Evolutionary conservation across 306 rosid genomes (phyloP), one percentile per base, ranked within the genome.

Genomic region (Styphnolobium japonicum): DNA sequence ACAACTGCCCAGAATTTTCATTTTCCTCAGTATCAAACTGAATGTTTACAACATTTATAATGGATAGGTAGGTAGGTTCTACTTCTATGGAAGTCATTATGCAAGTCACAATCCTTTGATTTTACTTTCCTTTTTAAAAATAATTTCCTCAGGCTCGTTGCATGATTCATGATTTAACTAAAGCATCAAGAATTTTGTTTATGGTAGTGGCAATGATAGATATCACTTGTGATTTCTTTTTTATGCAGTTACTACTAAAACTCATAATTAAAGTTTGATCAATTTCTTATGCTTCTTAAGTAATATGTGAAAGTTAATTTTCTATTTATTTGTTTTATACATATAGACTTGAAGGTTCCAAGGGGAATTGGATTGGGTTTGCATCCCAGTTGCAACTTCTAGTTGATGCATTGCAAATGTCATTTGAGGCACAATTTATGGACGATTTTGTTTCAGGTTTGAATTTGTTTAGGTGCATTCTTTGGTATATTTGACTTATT

Each of bases 381-480:
- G 73, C 98, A 67, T 89, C 98, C 52, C 96, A 93, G 86, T 82
- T 95, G 85, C 70, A 49, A 75, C 88, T 85, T 86, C 82, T 93
- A 68, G 81, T 89, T 80, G 98, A 90, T 74, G 89, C 97, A 66
- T 85, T 91, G 87, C 83, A 88, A 81, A 87, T 84, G 91, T 93
- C 99, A 72, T 95, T 95, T 51, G 85, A 87, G 82, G 99, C 96
- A 78, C 93, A 88, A 34, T 95, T 95, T 86, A 75, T 95, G 80
- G 98, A 95, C 87, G 98, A 95, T 89, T 95, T 95, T 84, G 92
- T 91, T 74, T 95, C 99, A 91, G 97, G 99, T 93, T 82, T 6
- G 83, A 79, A 82, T 77, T 80, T 43, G 57, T 77, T 72, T 58
- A 6, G 33, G 81, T 66, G 49, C 67, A 76, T 45, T 46, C 36